These are phyloP conservation scores for Clausena lansium DNA, from an alignment of 345 rosid genomes.

Conservation along the genomic window DNA sequence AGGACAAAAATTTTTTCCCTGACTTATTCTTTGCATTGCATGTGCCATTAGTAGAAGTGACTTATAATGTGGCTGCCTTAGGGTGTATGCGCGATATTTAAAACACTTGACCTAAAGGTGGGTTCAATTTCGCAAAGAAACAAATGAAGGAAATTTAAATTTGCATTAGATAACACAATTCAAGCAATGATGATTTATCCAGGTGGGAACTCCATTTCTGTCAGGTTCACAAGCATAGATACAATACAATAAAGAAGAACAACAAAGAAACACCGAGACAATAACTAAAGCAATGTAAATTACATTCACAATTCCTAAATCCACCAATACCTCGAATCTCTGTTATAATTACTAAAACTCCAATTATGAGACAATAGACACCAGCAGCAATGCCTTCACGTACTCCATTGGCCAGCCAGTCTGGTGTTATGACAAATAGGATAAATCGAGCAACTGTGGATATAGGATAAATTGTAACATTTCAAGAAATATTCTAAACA, in stretches of 20 bases:
- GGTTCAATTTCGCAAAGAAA: background rate
- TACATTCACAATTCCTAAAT: conserved; percentile 18
- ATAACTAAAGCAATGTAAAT: conserved; percentile 26
- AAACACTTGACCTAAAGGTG: background rate
- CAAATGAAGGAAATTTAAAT: background rate
- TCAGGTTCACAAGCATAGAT: conserved; percentile 24
- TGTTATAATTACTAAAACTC: conserved; percentile 15
- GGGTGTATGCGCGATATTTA: background rate
- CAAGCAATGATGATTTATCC: background rate
- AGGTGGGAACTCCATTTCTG: conserved; percentile 1
- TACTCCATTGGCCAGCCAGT: conserved; percentile 37
- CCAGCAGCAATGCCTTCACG: conserved; percentile 41
- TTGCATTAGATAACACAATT: background rate
- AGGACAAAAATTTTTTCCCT: too few species aligned
- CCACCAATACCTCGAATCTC: conserved; percentile 35
- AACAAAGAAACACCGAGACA: conserved; percentile 32
- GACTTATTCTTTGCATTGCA: too few species aligned
- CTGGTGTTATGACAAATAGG: conserved; percentile 41
- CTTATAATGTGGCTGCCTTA: too few species aligned
- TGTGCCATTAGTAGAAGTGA: too few species aligned
- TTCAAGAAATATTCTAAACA: background rate
- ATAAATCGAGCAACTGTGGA: conserved; percentile 37
- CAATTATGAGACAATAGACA: conserved; percentile 37
- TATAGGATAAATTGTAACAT: background rate
- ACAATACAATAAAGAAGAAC: conserved; percentile 33